phyloP scores from a whole-genome alignment of 805 yeast genomes.

The Lipomyces orientalis region DNA sequence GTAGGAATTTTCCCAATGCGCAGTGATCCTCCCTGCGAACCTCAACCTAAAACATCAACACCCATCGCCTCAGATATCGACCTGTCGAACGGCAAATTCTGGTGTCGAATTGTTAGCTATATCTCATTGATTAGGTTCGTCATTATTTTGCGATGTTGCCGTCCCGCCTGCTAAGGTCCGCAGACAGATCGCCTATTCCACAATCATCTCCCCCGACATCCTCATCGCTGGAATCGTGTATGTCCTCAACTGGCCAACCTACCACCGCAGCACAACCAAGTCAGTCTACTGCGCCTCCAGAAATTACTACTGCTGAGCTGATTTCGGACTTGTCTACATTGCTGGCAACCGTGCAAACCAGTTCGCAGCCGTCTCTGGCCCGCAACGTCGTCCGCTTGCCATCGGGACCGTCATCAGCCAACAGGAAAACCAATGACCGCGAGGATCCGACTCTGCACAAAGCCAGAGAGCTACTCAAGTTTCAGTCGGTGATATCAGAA shows the following conservation, averaged over 20 bases:
- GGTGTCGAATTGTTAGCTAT: neutral
- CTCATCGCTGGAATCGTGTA: slow-evolving; percentile 1
- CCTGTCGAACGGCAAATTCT: neutral
- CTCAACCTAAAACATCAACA: neutral
- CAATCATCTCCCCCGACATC: neutral
- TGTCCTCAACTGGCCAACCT: neutral
- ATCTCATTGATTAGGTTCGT: neutral
- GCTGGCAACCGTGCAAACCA: slow-evolving; percentile 2
- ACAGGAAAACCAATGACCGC: neutral
- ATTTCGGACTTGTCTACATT: slow-evolving; percentile 25
- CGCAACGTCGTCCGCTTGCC: neutral
- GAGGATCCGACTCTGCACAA: slow-evolving; percentile 21
- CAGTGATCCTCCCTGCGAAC: no score
- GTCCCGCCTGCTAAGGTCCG: neutral
- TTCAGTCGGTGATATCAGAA: slow-evolving; percentile 2
- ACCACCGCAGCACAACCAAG: neutral
- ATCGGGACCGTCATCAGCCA: neutral
- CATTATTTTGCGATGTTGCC: neutral
- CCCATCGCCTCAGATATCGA: neutral
- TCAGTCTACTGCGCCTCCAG: slow-evolving; percentile 1
- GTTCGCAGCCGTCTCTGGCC: neutral
- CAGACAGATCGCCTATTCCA: neutral
- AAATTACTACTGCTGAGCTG: slow-evolving; percentile 19
- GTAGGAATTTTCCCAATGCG: no score
- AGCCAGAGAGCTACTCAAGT: slow-evolving; percentile 14